phyloP scores from a whole-genome alignment of 768 basidiomycete species.

The Jaapia argillacea region DNA sequence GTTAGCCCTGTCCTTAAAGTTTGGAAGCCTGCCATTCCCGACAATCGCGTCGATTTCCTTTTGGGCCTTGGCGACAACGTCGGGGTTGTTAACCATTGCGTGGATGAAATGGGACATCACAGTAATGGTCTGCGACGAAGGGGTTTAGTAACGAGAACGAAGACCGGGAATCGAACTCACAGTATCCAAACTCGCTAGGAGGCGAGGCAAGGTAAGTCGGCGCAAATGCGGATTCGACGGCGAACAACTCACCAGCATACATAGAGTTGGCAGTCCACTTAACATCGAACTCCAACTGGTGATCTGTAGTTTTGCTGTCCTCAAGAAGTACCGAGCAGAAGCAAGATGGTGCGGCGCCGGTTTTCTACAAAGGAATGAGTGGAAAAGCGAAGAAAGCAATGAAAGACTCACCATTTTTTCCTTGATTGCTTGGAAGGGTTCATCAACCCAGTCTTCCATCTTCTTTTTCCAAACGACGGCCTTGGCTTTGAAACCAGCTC shows the following conservation, averaged over 20 bases:
- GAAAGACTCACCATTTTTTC: slow-evolving; percentile 29
- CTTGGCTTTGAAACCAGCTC: slow-evolving; percentile 16
- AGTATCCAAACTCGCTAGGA: slow-evolving; percentile 29
- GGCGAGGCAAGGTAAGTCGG: slow-evolving; percentile 32
- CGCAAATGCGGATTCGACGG: not conserved
- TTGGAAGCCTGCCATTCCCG: slow-evolving; percentile 15
- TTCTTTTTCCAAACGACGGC: slow-evolving; percentile 16
- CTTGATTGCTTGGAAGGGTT: slow-evolving; percentile 42
- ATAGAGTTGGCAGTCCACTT: slow-evolving; percentile 82
- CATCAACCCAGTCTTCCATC: slow-evolving; percentile 21
- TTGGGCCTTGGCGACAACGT: slow-evolving; percentile 17
- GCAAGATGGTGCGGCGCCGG: slow-evolving; percentile 21
- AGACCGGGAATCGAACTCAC: slow-evolving; percentile 9
- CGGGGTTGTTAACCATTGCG: slow-evolving; percentile 27
- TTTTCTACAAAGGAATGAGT: slow-evolving; percentile 2
- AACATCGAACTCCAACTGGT: slow-evolving; percentile 50
- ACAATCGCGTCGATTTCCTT: slow-evolving; percentile 19
- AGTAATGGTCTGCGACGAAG: slow-evolving; percentile 18
- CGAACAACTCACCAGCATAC: slow-evolving; percentile 35
- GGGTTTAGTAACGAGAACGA: slow-evolving; percentile 12
- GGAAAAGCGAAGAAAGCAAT: slow-evolving; percentile 8
- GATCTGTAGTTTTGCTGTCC: slow-evolving; percentile 21
- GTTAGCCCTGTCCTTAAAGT: slow-evolving; percentile 11
- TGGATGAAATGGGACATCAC: slow-evolving; percentile 18
- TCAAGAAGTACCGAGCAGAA: slow-evolving; percentile 46